Base-by-base conservation (phyloP, 331 rosid genomes). In the Rhamnella rubrinervis region DNA sequence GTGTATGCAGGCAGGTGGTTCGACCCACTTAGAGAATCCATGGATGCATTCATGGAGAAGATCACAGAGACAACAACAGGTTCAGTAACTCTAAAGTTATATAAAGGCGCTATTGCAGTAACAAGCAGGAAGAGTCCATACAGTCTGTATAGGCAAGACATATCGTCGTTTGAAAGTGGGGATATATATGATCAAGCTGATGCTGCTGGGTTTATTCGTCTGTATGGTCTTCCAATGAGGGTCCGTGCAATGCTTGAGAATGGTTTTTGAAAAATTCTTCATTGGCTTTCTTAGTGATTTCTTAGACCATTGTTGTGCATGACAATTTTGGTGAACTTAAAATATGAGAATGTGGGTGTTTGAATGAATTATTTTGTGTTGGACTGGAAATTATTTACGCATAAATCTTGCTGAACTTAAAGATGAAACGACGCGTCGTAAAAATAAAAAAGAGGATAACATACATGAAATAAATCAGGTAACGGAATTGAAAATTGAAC, bases 1-100 rank as follows among this genome's bases (percentile, higher is more conserved):
- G 96, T 95, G 5, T 95, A 95, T 31, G 97, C 97, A 35, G 97
- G 96, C 4, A 59, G 97, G 84, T 95, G 99, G 97, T 95, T 91
- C 12, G 97, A 95, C 67, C 97, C 99, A 0, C 97, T 91, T 61
- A 88, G 99, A 0, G 86, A 85, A 60, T 89, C 97, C 16, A 63
- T 91, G 82, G 99, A 91, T 69, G 85, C 96, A 51, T 91, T 95
- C 84, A 95, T 95, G 99, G 77, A 86, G 83, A 79, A 89, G 80
- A 89, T 91, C 85, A 89, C 96, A 0, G 78, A 80, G 71, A 84
- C 89, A 47, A 91, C 96, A 38, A 91, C 92, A 0, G 96, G 98
- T 44, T 84, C 96, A 10, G 95, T 91, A 71, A 87, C 79, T 49
- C 62, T 95, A 78, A 91, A 91, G 50, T 35, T 91, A 60, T 89